Evolutionary conservation across 176 grass and related monocot genomes (phyloP), one percentile per base, ranked within the genome.

Genomic region (Rhipidocladum racemiflorum): DNA sequence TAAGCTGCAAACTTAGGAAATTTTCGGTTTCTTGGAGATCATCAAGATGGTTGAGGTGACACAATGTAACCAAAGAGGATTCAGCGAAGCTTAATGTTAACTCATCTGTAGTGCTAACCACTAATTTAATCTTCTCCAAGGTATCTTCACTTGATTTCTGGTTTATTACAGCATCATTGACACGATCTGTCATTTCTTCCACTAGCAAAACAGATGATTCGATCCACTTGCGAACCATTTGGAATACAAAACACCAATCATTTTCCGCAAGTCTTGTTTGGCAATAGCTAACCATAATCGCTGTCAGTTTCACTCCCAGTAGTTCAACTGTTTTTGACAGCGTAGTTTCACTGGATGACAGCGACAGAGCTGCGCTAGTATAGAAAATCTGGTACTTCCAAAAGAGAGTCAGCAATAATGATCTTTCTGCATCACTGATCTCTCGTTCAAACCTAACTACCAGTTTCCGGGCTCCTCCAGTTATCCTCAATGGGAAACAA

Each of bases 281-380:
- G 75, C 95, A 97, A 93, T 97, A 97, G 30, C 86, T 90, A 80
- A 88, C 88, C 57, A 81, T 48, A 89, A 94, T 79, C 20, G 86
- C 90, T 56, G 56, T 93, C 68, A 97, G 66, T 85, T 94, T 94
- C 81, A 89, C 83, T 63, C 88, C 88, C 77, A 89, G 61, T 75
- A 97, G 83, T 75, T 93, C 90, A 77, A 86, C 32, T 32, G 73
- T 81, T 65, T 76, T 83, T 17, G 86, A 85, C 29, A 65, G 34
- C 5, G 12, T 39, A 59, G 57, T 67, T 85, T 54, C 69, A 30
- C 42, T 78, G 40, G 44, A 77, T 4, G 65, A 85, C 8, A 78
- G 64, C 11, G 79, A 77, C 4, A 66, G 61, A 84, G 81, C 34
- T 75, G 48, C 13, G 4, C 16, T 57, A 42, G 74, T 85, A 88